A percentile compares a stretch with the other conserved stretches of the same genome.
phyloP scores from a whole-genome alignment of 2,329 filamentous ascomycete species.

The Dissoconium aciculare region DNA sequence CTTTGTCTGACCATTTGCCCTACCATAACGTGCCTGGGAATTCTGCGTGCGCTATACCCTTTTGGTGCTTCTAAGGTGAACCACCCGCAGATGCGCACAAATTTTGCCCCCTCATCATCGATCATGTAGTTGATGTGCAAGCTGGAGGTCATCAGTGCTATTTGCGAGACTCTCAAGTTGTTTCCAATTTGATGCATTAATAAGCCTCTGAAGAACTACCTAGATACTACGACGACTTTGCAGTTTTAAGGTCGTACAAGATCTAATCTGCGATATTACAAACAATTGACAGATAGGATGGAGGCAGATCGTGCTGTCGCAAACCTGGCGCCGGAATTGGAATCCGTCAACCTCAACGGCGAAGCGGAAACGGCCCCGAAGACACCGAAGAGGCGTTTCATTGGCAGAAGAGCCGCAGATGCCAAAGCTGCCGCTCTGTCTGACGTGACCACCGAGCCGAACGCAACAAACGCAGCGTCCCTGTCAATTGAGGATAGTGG shows the following conservation, averaged over 20 bases:
- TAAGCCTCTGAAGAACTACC: neutral
- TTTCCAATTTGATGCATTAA: neutral
- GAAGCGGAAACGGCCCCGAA: constrained; percentile 36
- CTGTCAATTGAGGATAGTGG: constrained; percentile 48
- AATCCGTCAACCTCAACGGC: constrained; percentile 44
- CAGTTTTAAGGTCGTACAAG: too few relatives aligned
- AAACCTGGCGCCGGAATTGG: constrained; percentile 54
- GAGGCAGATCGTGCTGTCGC: constrained; percentile 59
- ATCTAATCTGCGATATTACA: too few relatives aligned
- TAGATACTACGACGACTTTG: neutral
- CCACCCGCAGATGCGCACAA: too few relatives aligned
- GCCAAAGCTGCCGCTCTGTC: constrained; percentile 40
- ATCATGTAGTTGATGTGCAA: too few relatives aligned
- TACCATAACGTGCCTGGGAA: too few relatives aligned
- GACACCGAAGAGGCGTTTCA: constrained; percentile 83
- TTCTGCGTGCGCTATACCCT: too few relatives aligned
- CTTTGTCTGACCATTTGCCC: too few relatives aligned
- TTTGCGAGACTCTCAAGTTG: neutral
- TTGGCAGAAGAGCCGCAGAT: constrained; percentile 63
- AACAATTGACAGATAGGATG: constrained; percentile 47
- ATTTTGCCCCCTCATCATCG: too few relatives aligned
- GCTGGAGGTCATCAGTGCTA: too few relatives aligned
- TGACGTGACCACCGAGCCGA: constrained; percentile 19
- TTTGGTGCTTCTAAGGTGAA: too few relatives aligned
- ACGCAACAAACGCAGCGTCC: constrained; percentile 16